Base-by-base conservation (phyloP, 495 filamentous ascomycete genomes). In the Glonium stellatum region DNA sequence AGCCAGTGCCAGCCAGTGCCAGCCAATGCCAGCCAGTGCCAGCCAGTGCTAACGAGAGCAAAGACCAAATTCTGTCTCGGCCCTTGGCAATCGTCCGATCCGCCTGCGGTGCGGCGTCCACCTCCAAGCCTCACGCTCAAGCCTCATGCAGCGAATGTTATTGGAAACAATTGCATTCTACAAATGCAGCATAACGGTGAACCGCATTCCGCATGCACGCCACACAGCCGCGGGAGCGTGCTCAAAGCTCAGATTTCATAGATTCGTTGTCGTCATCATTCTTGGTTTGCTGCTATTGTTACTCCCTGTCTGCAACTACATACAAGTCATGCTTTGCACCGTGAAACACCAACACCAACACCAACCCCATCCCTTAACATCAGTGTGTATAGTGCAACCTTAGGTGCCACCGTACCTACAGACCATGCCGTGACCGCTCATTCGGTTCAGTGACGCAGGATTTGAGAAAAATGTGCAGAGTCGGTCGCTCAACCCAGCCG, bases 101-200 rank as follows among this genome's bases (percentile, higher is more conserved):
- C 44, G 44, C 9, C 44, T 48, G 44, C 6, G 15, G 18, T 46
- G 21, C 21, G 18, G 22, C 44, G 44, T 48, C 44, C 9, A 18
- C 9, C 3, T 3, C 3, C 18, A 48, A 23, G 31, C 50, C 18
- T 27, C 15, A 53, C 25, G 50, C 22, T 18, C 50, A 35, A 19
- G 62, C 58, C 59, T 66, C 63, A 55, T 61, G 62, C 63, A 61
- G 54, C 63, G 54, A 54, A 22, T 36, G 54, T 49, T 61, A 66
- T 66, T 66, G 63, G 63, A 62, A 66, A 55, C 59, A 60, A 42
- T n/a, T 12, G 37, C 4, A 12, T 21, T 12, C 21, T 18, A 15
- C n/a, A 23, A 52, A 21, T 11, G 42, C 27, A 12, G 44, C 35
- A 44, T 18, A 11, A 13, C 39, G 34, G 41, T 54, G 49, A 35